Evolutionary conservation across 2,329 filamentous ascomycete genomes (phyloP).

Genomic region (Cercospora sp.): DNA sequence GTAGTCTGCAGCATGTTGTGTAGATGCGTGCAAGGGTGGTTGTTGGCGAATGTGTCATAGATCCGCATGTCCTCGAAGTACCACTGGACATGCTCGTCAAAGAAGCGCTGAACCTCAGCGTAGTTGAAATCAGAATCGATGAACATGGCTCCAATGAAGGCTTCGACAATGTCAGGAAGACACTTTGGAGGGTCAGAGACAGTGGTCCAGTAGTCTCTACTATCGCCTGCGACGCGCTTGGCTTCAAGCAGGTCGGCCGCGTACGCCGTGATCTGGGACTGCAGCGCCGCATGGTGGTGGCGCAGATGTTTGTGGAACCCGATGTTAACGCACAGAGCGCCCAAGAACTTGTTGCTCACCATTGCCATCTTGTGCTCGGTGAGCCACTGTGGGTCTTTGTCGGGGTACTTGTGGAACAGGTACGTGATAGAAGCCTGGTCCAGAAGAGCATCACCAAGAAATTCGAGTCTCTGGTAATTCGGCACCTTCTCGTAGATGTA

Average conservation of each 20-base stretch:
- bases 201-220: constrained; percentile 68
- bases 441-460: constrained; percentile 83
- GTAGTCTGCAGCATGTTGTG: constrained; percentile 62
- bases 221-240: constrained; percentile 50
- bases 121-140: constrained; percentile 85
- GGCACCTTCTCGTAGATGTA: constrained; percentile 74
- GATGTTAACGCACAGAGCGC: constrained; percentile 74
- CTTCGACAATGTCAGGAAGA: constrained; percentile 84
- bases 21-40: constrained; percentile 74
- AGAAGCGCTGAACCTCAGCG: constrained; percentile 71
- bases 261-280: constrained; percentile 54
- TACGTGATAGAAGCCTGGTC: constrained; percentile 84
- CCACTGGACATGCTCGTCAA: constrained; percentile 68
- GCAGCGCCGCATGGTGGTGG: constrained; percentile 52
- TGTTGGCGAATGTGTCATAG: constrained; percentile 84
- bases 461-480: constrained; percentile 87
- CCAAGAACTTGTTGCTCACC: constrained; percentile 93
- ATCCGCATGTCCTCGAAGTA: constrained; percentile 84
- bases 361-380: constrained; percentile 99
- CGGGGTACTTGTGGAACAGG: constrained; percentile 73
- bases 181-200: constrained; percentile 68
- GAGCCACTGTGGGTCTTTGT: constrained; percentile 89
- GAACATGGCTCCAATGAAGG: constrained; percentile 86
- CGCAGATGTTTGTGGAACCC: constrained; percentile 74
- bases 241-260: constrained; percentile 60